Evolutionary conservation across 495 filamentous ascomycete genomes (phyloP), one percentile per base, ranked within the genome.

Genomic region (Xylaria curta): DNA sequence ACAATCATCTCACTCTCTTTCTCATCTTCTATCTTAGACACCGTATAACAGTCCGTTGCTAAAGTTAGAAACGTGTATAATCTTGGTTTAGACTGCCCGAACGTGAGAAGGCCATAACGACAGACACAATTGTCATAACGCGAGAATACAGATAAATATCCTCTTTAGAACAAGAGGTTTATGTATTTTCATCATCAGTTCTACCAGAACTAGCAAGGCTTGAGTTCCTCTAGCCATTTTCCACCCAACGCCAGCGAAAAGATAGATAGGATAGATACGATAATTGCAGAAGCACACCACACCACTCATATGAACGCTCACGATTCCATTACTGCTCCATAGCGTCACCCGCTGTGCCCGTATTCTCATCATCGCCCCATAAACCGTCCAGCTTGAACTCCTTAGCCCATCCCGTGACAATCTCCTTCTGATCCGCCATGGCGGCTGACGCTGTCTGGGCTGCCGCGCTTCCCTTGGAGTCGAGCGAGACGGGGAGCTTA

Each of bases 321-420:
- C 42, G 12, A 70, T 64, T 33, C 59, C 49, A 63, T 76, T 73
- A 80, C 62, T 82, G 78, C 70, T 79, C 67, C 77, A 80, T 80
- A 36, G 62, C 77, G 51, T 76, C 78, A 4, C 54, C 54, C 15
- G 1, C 81, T 0, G 44, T 71, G 46, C 58, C 74, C 53, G 54
- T 72, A 13, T 76, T 56, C 31, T 69, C 77, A 38, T 79, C 81
- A 70, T 92, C 89, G 1, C 92, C 93, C 92, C 93, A 97, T n/a
- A 99, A 79, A 0, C 94, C 96, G 76, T 98, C 96, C 44, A 99
- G 86, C 85, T 95, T 94, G 81, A 99, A 98, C 82, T 98, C 97
- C 80, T 91, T 88, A 4, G 95, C 93, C 97, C 96, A 98, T 80
- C 96, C 90, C 24, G 90, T 92, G 21, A 98, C 96, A 74, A 99